phyloP scores from a whole-genome alignment of 2,329 filamentous ascomycete species.

The Stagonosporopsis vannaccii region DNA sequence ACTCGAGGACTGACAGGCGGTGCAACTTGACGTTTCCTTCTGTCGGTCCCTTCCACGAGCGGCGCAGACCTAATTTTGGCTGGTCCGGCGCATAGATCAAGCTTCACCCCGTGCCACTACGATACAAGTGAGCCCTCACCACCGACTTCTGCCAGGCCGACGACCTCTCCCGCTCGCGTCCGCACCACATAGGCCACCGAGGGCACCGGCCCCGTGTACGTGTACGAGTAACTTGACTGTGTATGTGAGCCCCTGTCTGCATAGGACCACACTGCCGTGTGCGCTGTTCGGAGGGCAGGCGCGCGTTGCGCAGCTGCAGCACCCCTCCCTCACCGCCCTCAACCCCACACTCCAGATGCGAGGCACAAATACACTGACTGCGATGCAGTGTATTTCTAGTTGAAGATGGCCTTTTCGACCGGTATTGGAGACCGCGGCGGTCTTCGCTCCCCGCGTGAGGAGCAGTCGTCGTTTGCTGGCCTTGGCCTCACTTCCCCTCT shows the following conservation, averaged over 20 bases:
- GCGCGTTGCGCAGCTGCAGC: constrained; percentile 24
- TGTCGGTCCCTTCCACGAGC: constrained; percentile 17
- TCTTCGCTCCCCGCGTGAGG: constrained; percentile 77
- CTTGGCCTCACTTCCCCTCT: constrained; percentile 69
- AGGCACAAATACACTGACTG: constrained; percentile 38
- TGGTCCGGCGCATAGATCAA: constrained; percentile 21
- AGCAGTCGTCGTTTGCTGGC: constrained; percentile 72
- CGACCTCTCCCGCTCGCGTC: constrained; percentile 16
- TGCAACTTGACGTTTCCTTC: constrained; percentile 13
- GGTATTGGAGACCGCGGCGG: constrained; percentile 73
- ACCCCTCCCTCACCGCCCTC: constrained; percentile 45
- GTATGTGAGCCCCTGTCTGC: constrained; percentile 34
- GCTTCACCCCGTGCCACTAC: constrained; percentile 18
- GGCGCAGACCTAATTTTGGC: constrained; percentile 15
- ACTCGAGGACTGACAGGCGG: constrained; percentile 16
- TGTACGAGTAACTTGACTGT: constrained; percentile 21
- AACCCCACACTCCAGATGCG: constrained; percentile 40
- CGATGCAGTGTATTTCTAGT: constrained; percentile 49
- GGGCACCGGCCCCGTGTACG: constrained; percentile 40
- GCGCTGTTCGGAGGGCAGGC: constrained; percentile 15
- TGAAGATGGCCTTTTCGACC: constrained; percentile 69
- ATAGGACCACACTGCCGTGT: constrained; percentile 10
- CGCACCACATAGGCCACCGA: constrained; percentile 26
- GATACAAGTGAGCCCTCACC: constrained; percentile 22
- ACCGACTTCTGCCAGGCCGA: constrained; percentile 20